These are phyloP conservation scores for Calonectria pseudoreteaudii DNA, from an alignment of 2,329 filamentous ascomycete species.

Conservation along the genomic window DNA sequence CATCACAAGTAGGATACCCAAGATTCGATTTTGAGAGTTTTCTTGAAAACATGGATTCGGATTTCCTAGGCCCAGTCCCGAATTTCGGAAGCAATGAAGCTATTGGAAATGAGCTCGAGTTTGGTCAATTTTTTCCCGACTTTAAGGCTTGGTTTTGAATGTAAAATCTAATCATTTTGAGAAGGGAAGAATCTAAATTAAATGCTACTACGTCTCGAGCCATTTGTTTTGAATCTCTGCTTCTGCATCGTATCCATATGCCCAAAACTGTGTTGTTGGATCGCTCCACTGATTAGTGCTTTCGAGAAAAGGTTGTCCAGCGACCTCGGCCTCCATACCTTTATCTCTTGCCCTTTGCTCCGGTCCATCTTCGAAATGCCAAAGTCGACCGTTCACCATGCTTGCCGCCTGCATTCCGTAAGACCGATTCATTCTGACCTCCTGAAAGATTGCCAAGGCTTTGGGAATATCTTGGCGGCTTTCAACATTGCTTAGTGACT, in stretches of 20 bases:
- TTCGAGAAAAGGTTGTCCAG: conserved; percentile 48
- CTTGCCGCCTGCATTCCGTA: conserved; percentile 57
- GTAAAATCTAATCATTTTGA: background rate
- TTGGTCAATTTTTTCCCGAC: conserved; percentile 20
- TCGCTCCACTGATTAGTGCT: conserved; percentile 64
- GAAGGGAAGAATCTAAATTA: background rate
- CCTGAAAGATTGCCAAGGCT: conserved; percentile 52
- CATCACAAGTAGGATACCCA: background rate
- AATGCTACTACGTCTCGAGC: background rate
- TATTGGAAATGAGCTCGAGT: conserved; percentile 18
- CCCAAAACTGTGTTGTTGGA: conserved; percentile 58
- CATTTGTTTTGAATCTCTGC: conserved; percentile 40
- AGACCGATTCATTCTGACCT: conserved; percentile 48
- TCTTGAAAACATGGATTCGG: background rate
- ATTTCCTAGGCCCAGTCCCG: background rate
- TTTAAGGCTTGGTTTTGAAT: conserved; percentile 20
- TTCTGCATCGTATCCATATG: conserved; percentile 62
- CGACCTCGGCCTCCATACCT: conserved; percentile 54
- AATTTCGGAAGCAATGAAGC: background rate
- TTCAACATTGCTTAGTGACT: conserved; percentile 44
- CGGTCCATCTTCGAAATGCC: conserved; percentile 59
- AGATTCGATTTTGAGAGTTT: background rate
- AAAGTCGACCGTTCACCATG: conserved; percentile 58
- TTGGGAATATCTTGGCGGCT: conserved; percentile 40
- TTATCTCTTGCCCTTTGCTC: conserved; percentile 55